Base-by-base conservation (phyloP, 495 filamentous ascomycete genomes). In the Penicillium malachiteum region DNA sequence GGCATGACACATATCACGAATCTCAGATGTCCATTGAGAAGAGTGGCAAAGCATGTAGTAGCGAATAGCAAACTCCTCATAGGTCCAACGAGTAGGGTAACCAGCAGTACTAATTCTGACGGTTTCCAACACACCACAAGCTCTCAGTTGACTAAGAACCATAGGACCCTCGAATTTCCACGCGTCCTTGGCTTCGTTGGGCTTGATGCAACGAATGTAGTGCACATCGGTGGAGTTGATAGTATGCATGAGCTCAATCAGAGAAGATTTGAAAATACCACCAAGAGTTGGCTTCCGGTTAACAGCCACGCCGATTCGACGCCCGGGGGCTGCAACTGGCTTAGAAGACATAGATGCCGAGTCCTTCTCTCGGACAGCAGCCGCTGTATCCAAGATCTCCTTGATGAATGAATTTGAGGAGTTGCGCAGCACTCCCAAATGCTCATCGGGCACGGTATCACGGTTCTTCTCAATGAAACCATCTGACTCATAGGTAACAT, bases 401-500 rank as follows among this genome's bases (percentile, higher is more conserved):
- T 78, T 82, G 33, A 99, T 80, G 78, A 99, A 99, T 40, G 73
- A 74, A 66, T 96, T 97, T 9, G 86, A 87, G 1, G 94, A 93
- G 31, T 84, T 83, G 62, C 82, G 87, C 54, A 99, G 81, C 37
- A 97, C 85, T 38, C 92, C 91, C 86, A 97, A 86, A 70, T 97
- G 94, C 74, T 99, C 94, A 71, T 99, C 94, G 6, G 94, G 94
- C 42, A 99, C 94, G 26, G 94, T 99, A 71, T 99, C 94, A 64
- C 94, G 84, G 68, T 99, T 99, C 82, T 99, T 99, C 71, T 99
- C 95, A 65, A 99, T 97, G 71, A 99, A 99, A 12, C 95, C 94
- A 67, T 99, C 94, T n/a, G 93, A 97, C 68, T 99, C 94, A 65
- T 99, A 99, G 14, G 94, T 99, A 63, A 99, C 94, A 65, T 97